A percentile compares a stretch with the other conserved stretches of the same genome.
phyloP scores from a whole-genome alignment of 768 basidiomycete genomes.

The Neoboletus magnificus region DNA sequence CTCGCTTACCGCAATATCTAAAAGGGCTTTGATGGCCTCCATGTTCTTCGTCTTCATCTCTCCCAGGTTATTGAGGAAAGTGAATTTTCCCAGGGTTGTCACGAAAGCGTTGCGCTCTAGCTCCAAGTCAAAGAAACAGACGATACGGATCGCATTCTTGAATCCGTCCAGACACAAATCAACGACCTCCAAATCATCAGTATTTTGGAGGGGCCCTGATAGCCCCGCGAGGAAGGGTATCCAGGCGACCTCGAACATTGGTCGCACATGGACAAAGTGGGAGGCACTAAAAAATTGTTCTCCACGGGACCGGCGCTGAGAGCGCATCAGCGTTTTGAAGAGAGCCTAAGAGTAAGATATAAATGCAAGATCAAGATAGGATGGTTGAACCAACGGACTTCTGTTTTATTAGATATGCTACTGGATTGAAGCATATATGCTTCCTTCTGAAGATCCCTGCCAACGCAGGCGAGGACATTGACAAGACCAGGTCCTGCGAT shows the following conservation, averaged over 20 bases:
- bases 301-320: conserved; percentile 80
- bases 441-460: conserved; percentile 92
- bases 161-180: conserved; percentile 93
- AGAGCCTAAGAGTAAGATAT: conserved; percentile 56
- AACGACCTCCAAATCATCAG: conserved; percentile 90
- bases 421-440: conserved; percentile 94
- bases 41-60: conserved; percentile 99
- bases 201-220: conserved; percentile 91
- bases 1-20: conserved; percentile 95
- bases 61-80: conserved; percentile 94
- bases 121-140: conserved; percentile 96
- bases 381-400: conserved; percentile 46
- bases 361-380: not conserved
- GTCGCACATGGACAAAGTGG: conserved; percentile 92
- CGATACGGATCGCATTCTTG: conserved; percentile 94
- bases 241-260: conserved; percentile 99
- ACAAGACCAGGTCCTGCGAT: conserved; percentile 68
- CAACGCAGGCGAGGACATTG: conserved; percentile 81
- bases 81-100: conserved; percentile 93
- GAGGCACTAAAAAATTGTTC: conserved; percentile 97
- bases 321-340: conserved; percentile 87
- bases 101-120: conserved; percentile 98
- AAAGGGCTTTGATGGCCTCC: conserved; percentile 93
- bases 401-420: conserved; percentile 95
- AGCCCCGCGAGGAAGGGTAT: conserved; percentile 96